Conservation (phyloP, 1,284 basidiomycete species). For the Ustilago vetiveriae region DNA sequence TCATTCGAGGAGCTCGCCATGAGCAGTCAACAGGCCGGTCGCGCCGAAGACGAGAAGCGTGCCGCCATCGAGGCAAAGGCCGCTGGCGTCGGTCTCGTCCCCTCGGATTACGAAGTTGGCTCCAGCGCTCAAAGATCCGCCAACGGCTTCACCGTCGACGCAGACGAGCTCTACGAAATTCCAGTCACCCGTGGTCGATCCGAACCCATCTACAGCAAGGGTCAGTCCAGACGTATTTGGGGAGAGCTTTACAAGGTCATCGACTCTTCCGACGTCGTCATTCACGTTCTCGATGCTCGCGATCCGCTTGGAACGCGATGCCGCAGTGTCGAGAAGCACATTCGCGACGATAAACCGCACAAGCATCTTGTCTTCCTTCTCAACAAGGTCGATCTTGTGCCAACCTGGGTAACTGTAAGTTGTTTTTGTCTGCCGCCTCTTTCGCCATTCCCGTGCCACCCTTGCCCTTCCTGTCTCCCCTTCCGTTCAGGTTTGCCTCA, state of each 20-base stretch:
- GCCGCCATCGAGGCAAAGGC: slow-evolving; percentile 55
- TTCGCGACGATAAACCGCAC: slow-evolving; percentile 94
- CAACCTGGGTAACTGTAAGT: slow-evolving; percentile 97
- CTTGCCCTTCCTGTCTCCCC: slow-evolving; percentile 4
- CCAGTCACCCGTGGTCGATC: slow-evolving; percentile 64
- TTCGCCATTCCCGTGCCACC: not conserved
- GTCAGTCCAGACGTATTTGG: slow-evolving; percentile 77
- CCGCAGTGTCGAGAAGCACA: slow-evolving; percentile 90
- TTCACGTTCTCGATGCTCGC: slow-evolving; percentile 94
- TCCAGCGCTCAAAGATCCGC: slow-evolving; percentile 50
- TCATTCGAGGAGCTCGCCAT: slow-evolving; percentile 63
- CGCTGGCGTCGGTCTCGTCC: slow-evolving; percentile 60
- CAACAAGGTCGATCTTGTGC: slow-evolving; percentile 98
- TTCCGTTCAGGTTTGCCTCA: slow-evolving; percentile 14
- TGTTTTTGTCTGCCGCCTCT: slow-evolving; percentile 1
- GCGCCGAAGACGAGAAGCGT: slow-evolving; percentile 53
- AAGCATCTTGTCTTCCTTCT: slow-evolving; percentile 96
- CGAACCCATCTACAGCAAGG: slow-evolving; percentile 66
- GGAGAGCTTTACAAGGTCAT: slow-evolving; percentile 99
- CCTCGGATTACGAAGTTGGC: slow-evolving; percentile 63
- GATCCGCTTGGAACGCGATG: slow-evolving; percentile 98
- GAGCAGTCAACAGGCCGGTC: slow-evolving; percentile 50
- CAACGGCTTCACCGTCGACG: slow-evolving; percentile 54
- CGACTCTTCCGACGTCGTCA: slow-evolving; percentile 95
- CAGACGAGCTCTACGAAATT: slow-evolving; percentile 60